Base-by-base conservation (phyloP, 1,139 yeast genomes). In the Lipomyces yarrowii region DNA sequence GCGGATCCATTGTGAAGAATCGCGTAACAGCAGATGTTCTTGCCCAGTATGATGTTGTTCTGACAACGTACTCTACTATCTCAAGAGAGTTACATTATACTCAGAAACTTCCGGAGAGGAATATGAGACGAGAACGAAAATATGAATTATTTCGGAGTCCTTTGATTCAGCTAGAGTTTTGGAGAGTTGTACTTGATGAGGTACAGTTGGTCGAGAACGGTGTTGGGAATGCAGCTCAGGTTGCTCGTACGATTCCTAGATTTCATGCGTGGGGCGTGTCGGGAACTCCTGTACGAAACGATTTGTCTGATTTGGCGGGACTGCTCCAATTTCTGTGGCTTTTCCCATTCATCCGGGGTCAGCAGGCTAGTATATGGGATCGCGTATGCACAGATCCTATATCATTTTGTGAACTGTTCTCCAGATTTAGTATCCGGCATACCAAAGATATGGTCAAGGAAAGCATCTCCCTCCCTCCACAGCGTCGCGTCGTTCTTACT, bases 201-300 rank as follows among this genome's bases (percentile, higher is more conserved):
- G 98, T 91, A 0, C 99, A 94, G 77, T 90, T 92, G 94, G 90
- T 94, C 2, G 86, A 91, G 6, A 85, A 87, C 4, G 87, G 89
- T 26, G 82, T 86, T 1, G 86, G 94, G 0, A 84, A 90, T 61
- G 91, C 96, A 1, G 91, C 96, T 33, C 87, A 85, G 69, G 90
- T 91, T 66, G 92, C 97, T 0, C 81, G 90, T 2, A 79, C 90
- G 54, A 85, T 94, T 32, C 96, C 97, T 3, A 80, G 97, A 63
- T 84, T 86, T 62, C 98, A 94, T 78, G 87, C 97, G 0, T 94
- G 98, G 98, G 97, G 97, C 7, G 97, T 92, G 0, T 90, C 97
- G 0, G 99, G 99, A 6, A 94, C 99, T 0, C 96, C 98, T 0
- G 89, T 92, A 11, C 86, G 87, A 70, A 86, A 85, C 70, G 81